Evolutionary conservation across 768 basidiomycete species (phyloP), one percentile per base, ranked within the genome.

Genomic region (Nidularia pulvinata): DNA sequence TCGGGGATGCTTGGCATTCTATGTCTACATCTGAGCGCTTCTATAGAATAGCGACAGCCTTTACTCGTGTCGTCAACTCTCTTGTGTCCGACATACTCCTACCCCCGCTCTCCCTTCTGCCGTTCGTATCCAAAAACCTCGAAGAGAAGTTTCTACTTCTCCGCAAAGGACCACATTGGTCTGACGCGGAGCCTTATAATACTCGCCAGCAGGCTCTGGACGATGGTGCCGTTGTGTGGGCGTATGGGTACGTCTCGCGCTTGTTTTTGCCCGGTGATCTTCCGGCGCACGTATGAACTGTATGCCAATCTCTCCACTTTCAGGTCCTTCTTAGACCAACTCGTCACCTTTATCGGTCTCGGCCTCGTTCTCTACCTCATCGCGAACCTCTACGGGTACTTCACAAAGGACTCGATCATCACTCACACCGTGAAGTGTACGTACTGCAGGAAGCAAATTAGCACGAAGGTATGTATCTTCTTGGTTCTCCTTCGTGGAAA

Each of bases 111-210:
- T 73, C 75, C 7, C 59, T 78, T 0, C 64, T 80, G 1, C 76
- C 76, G 2, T 77, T 77, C 59, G 64, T 78, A 61, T 65, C 69
- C 16, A 63, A 67, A 10, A 78, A 76, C 52, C 61, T 78, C 9
- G 71, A 74, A 35, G 70, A 76, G 42, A 78, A 80, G 60, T 80
- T 80, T 45, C 33, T 58, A n/a, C 64, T 78, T 1, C 56, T 80
- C 19, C 61, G 67, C 6, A 63, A 59, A 51, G 77, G 76, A 3
- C 65, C 64, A 0, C 58, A 68, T 48, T 69, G 64, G n/a, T 49
- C 53, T n/a, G 13, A 51, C 0, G 52, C 57, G 0, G n/a, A 50
- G 4, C 68, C 68, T 1, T 80, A 78, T 52, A 78, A 78, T 49
- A 80, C 78, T 2, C 61, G 77, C 9, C 52, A 69, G 48, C 78